Evolutionary conservation across 768 basidiomycete genomes (phyloP), one percentile per base, ranked within the genome.

Genomic region (Trametes gibbosa): DNA sequence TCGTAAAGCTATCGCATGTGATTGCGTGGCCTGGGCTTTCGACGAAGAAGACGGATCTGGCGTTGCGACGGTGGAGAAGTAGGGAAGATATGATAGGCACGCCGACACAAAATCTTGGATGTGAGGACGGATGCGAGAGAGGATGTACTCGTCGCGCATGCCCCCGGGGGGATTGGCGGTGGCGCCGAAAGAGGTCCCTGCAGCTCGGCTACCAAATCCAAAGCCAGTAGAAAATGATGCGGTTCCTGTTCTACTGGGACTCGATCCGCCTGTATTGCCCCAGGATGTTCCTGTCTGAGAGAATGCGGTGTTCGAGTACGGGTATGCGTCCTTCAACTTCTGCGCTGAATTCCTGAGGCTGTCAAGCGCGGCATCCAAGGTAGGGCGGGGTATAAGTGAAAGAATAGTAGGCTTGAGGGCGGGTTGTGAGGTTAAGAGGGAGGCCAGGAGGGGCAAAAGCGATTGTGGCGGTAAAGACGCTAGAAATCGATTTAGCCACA

Each of bases 101-200:
- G 86, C 82, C 2, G 91, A 81, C 29, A 87, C 84, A 64, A 90
- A 94, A 51, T 92, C 91, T 51, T 79, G 74, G 50, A 92, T 84
- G 71, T 87, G 85, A 16, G 88, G 86, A 48, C 86, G 82, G 17
- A 94, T 76, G 54, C 92, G 81, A 17, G 86, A 89, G 39, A 84
- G 73, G 63, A 93, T 80, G 70, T 94, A 94, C 6, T 86, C 84
- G 57, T 91, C 87, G 59, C 92, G 85, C 89, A 92, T 93, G 37
- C 83, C 83, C 57, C 66, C 59, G 55, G 56, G 56, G 5, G 53
- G 23, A 53, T 24, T 41, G 25, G 53, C 27, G 53, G 69, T 40
- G 53, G 55, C 39, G 67, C 51, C 25, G 61, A 59, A 53, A 60
- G 27, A 23, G 21, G 43, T 34, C 10, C 37, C 34, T 29, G 37